Base-by-base conservation (phyloP, 2,329 filamentous ascomycete species). In the Fusarium newnesense region DNA sequence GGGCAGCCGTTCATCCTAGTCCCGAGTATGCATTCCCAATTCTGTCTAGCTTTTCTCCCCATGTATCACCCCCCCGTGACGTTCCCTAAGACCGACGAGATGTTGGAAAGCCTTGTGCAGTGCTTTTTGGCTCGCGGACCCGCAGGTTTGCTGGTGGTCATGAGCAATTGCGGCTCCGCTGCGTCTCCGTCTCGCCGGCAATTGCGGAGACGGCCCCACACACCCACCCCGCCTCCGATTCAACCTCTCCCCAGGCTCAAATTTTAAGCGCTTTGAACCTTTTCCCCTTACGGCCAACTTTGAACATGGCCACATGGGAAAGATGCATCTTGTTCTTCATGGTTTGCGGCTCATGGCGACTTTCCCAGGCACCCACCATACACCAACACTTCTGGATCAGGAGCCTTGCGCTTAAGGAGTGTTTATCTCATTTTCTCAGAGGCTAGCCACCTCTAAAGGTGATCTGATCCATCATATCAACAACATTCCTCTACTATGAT, bases 81-180 rank as follows among this genome's bases (percentile, higher is more conserved):
- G 71, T 67, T 77, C 75, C 73, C 70, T 74, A 67, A 63, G 73
- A 66, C 76, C 76, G 76, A 75, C 56, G 62, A 58, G 40, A 59
- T 52, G 44, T 69, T 69, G 30, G 32, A 47, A 69, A 44, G 42
- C 54, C 49, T 69, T 43, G 57, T 58, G 57, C 43, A 60, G 21
- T 58, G 49, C 63, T 58, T 63, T 63, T 65, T 49, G 66, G 53
- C 64, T 73, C 74, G 76, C 76, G 76, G 76, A 78, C 76, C 76
- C 76, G 76, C 76, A 78, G 65, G 54, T 52, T 67, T 63, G 67
- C 36, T 64, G 60, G 52, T 36, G 16, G 47, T 52, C 47, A 52
- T 52, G 61, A 60, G 30, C 56, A 60, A 76, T 77, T 77, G 76
- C 76, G 76, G 76, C 76, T 78, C 76, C 76, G 76, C 76, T 76